Conservation (phyloP, 2,329 filamentous ascomycete genomes). For the Neocatenulostroma microsporum region DNA sequence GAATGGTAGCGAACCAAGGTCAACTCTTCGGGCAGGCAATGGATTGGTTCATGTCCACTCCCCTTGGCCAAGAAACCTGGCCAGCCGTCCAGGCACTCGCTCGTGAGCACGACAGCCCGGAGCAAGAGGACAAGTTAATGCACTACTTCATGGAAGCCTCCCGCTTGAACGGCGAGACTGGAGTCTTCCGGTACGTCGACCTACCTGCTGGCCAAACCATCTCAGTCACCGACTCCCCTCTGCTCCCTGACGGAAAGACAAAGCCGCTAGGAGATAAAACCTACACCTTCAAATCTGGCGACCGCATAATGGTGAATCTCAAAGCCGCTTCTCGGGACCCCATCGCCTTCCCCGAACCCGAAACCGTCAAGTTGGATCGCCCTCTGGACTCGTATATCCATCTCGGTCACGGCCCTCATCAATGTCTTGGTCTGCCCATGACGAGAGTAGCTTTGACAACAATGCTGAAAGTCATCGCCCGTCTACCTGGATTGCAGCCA, state of each 20-base stretch:
- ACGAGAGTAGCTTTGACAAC: constrained; percentile 37
- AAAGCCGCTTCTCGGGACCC: constrained; percentile 36
- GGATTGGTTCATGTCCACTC: constrained; percentile 47
- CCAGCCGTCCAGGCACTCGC: constrained; percentile 43
- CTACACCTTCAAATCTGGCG: constrained; percentile 30
- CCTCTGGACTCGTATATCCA: constrained; percentile 38
- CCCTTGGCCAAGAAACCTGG: constrained; percentile 42
- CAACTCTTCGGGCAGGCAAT: constrained; percentile 51
- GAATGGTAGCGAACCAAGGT: constrained; percentile 50
- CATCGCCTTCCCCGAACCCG: constrained; percentile 35
- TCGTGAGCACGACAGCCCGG: constrained; percentile 35
- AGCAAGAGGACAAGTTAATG: constrained; percentile 42
- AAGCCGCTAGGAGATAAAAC: constrained; percentile 15
- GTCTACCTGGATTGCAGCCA: constrained; percentile 32
- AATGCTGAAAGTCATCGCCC: constrained; percentile 39
- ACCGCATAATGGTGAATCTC: constrained; percentile 38
- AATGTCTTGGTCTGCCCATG: constrained; percentile 39
- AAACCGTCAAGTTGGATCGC: constrained; percentile 32
- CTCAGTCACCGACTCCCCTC: constrained; percentile 8
- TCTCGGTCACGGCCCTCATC: constrained; percentile 36
- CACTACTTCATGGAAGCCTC: constrained; percentile 44
- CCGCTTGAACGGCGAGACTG: constrained; percentile 38
- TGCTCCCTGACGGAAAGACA: constrained; percentile 22
- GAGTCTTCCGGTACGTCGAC: constrained; percentile 32
- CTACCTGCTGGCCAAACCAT: constrained; percentile 11